These are phyloP conservation scores for Dichotomocladium elegans DNA, from an alignment of 371 early-diverging fungal species.

Conservation along the genomic window DNA sequence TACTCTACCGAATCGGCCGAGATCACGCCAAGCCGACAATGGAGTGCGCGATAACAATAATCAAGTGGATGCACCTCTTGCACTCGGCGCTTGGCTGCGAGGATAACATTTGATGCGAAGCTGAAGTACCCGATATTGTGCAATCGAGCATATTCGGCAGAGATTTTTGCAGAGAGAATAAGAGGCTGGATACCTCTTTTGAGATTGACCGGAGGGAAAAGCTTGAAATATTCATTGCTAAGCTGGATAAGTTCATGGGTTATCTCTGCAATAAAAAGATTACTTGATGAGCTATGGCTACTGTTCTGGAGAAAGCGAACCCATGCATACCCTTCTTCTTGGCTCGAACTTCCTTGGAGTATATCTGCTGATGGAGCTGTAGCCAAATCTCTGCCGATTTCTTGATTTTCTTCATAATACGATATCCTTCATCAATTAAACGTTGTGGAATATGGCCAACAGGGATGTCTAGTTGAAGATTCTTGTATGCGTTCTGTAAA, in stretches of 20 bases:
- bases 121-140: constrained; percentile 43
- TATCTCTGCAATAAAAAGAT: constrained; percentile 2
- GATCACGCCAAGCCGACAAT: constrained; percentile 30
- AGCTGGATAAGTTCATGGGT: constrained; percentile 23
- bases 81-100: constrained; percentile 47
- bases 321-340: constrained; percentile 9
- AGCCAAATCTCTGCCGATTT: background rate
- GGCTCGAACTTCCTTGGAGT: constrained; percentile 2
- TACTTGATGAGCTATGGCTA: background rate
- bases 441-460: constrained; percentile 46
- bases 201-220: constrained; percentile 25
- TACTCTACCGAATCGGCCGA: background rate
- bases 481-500: constrained; percentile 28
- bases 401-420: constrained; percentile 29
- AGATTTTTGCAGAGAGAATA: constrained; percentile 3
- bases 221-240: constrained; percentile 34
- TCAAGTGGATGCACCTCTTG: constrained; percentile 43
- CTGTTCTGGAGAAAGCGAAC: background rate
- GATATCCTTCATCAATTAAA: constrained; percentile 32
- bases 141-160: constrained; percentile 24
- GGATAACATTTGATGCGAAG: constrained; percentile 43
- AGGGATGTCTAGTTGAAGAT: constrained; percentile 39
- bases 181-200: constrained; percentile 25
- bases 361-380: background rate
- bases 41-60: constrained; percentile 43